Percentiles rank a stretch among this genome's conserved stretches.
These are phyloP conservation scores for Cryomyces minteri DNA, from an alignment of 495 filamentous ascomycete species.

Conservation along the genomic window DNA sequence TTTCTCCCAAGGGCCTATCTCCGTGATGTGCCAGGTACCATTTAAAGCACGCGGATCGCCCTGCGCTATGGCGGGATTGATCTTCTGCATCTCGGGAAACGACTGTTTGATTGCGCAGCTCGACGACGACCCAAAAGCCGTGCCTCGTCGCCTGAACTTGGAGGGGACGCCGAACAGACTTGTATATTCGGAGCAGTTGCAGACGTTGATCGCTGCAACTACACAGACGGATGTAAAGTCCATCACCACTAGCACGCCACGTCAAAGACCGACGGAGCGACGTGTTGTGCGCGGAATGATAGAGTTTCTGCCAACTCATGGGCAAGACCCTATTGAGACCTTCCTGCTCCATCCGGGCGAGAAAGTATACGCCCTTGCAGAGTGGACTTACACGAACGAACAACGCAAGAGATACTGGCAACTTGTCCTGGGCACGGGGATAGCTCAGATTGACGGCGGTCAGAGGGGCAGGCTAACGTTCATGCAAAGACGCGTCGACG, in stretches of 20 bases:
- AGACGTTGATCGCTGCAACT: conserved; percentile 33
- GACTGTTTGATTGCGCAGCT: conserved; percentile 32
- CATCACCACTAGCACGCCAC: conserved; percentile 2
- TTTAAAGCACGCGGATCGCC: conserved; percentile 1
- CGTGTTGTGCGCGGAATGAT: conserved; percentile 6
- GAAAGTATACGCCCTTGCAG: conserved; percentile 8
- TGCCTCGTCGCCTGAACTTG: conserved; percentile 28
- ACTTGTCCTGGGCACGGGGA: conserved; percentile 7
- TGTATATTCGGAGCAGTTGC: conserved; percentile 30
- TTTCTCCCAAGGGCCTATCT: conserved; percentile 8
- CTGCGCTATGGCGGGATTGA: conserved; percentile 17
- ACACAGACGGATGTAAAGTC: conserved; percentile 11
- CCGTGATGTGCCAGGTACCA: conserved; percentile 8
- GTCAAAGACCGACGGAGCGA: neutral
- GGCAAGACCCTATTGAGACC: too few relatives aligned
- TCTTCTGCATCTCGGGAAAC: conserved; percentile 15
- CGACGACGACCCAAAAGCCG: conserved; percentile 24
- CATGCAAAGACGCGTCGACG: too few relatives aligned
- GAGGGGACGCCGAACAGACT: conserved; percentile 31
- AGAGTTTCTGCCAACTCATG: neutral
- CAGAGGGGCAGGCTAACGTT: too few relatives aligned
- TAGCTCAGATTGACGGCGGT: too few relatives aligned
- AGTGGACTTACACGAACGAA: conserved; percentile 8
- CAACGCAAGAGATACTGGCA: conserved; percentile 6
- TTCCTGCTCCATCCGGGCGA: conserved; percentile 1